phyloP scores from a whole-genome alignment of 768 basidiomycete species.

The Hydnum rufescens region DNA sequence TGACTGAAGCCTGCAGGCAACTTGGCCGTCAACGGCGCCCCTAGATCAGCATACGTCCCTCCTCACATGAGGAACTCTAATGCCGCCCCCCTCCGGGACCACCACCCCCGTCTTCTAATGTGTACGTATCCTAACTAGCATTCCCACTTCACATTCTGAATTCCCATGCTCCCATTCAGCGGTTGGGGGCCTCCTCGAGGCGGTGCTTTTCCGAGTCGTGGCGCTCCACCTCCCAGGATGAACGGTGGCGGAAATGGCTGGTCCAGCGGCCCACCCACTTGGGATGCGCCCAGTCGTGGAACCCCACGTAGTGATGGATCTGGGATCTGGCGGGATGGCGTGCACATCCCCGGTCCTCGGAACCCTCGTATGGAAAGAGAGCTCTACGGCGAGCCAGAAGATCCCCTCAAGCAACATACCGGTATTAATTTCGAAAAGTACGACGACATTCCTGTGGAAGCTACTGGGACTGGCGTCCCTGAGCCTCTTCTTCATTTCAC shows the following conservation, averaged over 20 bases:
- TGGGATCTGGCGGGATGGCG: conserved; percentile 79
- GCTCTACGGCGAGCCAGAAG: conserved; percentile 75
- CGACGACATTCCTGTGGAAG: conserved; percentile 98
- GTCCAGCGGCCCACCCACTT: conserved; percentile 1
- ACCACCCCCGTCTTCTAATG: conserved; percentile 21
- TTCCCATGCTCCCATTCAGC: neutral
- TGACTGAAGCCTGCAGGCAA: conserved; percentile 2
- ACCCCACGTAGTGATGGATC: conserved; percentile 18
- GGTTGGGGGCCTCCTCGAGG: conserved; percentile 17
- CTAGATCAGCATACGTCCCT: conserved; percentile 69
- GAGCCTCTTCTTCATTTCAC: conserved; percentile 81
- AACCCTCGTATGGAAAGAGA: conserved; percentile 89
- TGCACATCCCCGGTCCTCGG: conserved; percentile 63
- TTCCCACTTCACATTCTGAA: no score
- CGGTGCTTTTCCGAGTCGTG: neutral
- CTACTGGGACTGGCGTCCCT: conserved; percentile 91
- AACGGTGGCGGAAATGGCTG: conserved; percentile 24
- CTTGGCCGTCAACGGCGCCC: conserved; percentile 7
- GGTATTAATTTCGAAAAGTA: conserved; percentile 99
- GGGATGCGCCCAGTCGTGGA: conserved; percentile 6
- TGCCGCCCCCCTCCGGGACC: conserved; percentile 31
- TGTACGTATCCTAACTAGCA: conserved; percentile 27
- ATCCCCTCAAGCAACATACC: conserved; percentile 77
- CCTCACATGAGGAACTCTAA: conserved; percentile 72
- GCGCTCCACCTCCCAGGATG: neutral